Conservation (phyloP, 768 basidiomycete species). For the Heimioporus sp. region DNA sequence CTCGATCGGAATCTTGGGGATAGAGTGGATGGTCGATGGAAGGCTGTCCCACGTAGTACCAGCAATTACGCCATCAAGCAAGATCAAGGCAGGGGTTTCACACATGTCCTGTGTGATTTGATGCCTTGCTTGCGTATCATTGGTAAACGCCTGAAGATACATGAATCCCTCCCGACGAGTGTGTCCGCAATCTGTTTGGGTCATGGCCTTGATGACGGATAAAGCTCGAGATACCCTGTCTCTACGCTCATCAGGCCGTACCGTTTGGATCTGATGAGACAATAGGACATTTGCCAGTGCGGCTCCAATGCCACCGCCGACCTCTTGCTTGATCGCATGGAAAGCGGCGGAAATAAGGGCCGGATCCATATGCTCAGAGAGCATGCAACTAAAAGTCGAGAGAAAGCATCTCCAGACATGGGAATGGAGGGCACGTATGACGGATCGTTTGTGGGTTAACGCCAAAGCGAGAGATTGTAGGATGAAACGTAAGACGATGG, state of each 20-base stretch:
- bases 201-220: slow-evolving; percentile 39
- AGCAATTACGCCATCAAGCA: slow-evolving; percentile 49
- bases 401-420: slow-evolving; percentile 54
- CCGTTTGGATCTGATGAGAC: neutral
- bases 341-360: slow-evolving; percentile 37
- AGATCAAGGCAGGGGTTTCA: slow-evolving; percentile 28
- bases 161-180: slow-evolving; percentile 33
- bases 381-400: slow-evolving; percentile 52
- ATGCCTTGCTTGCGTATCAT: slow-evolving; percentile 11
- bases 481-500: slow-evolving; percentile 37
- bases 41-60: slow-evolving; percentile 26
- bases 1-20: slow-evolving; percentile 21
- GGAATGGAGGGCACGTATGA: slow-evolving; percentile 38
- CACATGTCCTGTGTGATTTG: slow-evolving; percentile 4
- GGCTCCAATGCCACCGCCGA: slow-evolving; percentile 42
- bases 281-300: slow-evolving; percentile 43
- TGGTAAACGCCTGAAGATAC: slow-evolving; percentile 38
- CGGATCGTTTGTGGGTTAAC: slow-evolving; percentile 32
- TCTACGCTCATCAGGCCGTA: slow-evolving; percentile 8
- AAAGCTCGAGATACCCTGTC: slow-evolving; percentile 36
- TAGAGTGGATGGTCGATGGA: slow-evolving; percentile 23
- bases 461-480: slow-evolving; percentile 34
- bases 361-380: slow-evolving; percentile 21
- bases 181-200: slow-evolving; percentile 20
- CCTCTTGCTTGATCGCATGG: slow-evolving; percentile 45